A percentile compares a stretch with the other conserved stretches of the same genome.
Conservation (phyloP, 2,329 filamentous ascomycete species). For the Penicillium brevicompactum region DNA sequence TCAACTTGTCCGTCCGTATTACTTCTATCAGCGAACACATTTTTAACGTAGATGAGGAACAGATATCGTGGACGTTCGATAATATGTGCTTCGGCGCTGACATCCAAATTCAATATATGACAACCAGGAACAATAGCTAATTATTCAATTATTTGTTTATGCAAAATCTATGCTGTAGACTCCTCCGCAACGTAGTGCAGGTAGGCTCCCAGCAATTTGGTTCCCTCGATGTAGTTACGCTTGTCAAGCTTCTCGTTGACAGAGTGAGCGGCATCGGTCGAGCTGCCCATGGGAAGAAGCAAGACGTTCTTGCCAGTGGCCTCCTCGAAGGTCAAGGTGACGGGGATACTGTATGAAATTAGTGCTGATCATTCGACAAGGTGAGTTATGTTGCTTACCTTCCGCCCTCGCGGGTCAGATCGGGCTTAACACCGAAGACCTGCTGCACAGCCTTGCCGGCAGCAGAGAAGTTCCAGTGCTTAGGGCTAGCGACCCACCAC, state of each 20-base stretch:
- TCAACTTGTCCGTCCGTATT: not conserved
- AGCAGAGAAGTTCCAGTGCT: conserved; percentile 98
- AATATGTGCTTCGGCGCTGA: not conserved
- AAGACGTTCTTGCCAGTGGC: conserved; percentile 97
- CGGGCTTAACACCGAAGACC: conserved; percentile 90
- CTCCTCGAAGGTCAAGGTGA: conserved; percentile 96
- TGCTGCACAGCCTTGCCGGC: conserved; percentile 94
- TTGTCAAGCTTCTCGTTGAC: conserved; percentile 99
- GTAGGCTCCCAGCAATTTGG: conserved; percentile 92
- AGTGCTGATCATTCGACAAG: conserved; percentile 12
- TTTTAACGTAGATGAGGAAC: no score
- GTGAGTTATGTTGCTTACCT: conserved; percentile 54
- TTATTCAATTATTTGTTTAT: conserved; percentile 8
- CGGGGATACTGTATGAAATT: conserved; percentile 74
- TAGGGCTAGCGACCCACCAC: conserved; percentile 97
- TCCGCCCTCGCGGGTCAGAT: conserved; percentile 95
- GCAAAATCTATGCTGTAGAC: conserved; percentile 50
- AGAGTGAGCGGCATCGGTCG: conserved; percentile 92
- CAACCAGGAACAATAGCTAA: conserved; percentile 2
- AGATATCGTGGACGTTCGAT: no score
- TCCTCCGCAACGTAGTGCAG: conserved; percentile 95
- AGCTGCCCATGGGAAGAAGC: conserved; percentile 93
- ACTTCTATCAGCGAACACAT: not conserved
- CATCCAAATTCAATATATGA: not conserved
- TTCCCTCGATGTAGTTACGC: conserved; percentile 97